phyloP scores from a whole-genome alignment of 768 basidiomycete species.

The Boletus sensibilis region DNA sequence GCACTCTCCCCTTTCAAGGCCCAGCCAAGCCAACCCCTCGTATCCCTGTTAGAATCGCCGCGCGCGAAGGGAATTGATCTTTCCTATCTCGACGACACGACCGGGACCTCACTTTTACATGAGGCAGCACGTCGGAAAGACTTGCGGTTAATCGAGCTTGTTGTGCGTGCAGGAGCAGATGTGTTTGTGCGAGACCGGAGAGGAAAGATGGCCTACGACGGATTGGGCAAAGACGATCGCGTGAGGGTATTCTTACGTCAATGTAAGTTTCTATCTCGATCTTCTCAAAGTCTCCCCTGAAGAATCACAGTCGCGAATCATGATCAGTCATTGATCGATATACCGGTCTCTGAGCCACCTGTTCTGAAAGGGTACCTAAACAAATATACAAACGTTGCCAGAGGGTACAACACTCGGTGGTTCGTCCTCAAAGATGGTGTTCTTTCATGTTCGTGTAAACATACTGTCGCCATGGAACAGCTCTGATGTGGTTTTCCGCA shows the following conservation, averaged over 20 bases:
- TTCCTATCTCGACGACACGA: conserved; percentile 74
- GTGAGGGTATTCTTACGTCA: conserved; percentile 82
- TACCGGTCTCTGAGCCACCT: conserved; percentile 52
- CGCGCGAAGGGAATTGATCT: conserved; percentile 73
- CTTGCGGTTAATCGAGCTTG: conserved; percentile 78
- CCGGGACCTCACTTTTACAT: conserved; percentile 78
- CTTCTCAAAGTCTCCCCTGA: conserved; percentile 1
- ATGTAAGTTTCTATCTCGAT: conserved; percentile 48
- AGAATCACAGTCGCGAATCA: conserved; percentile 65
- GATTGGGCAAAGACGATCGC: conserved; percentile 73
- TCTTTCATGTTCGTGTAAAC: conserved; percentile 66
- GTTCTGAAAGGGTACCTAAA: conserved; percentile 75
- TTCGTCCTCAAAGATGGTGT: conserved; percentile 86
- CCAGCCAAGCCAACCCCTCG: conserved; percentile 44
- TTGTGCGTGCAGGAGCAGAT: conserved; percentile 82
- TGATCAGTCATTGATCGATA: conserved; percentile 66
- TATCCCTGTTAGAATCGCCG: conserved; percentile 64
- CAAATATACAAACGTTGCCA: conserved; percentile 92
- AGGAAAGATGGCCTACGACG: conserved; percentile 69
- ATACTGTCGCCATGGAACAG: background rate
- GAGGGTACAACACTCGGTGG: conserved; percentile 88
- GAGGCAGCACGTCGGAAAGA: conserved; percentile 85
- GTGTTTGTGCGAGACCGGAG: conserved; percentile 80
- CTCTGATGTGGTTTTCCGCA: conserved; percentile 11
- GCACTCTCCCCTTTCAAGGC: conserved; percentile 54